Evolutionary conservation across 768 basidiomycete species (phyloP).

Genomic region (Boletus huronensis): DNA sequence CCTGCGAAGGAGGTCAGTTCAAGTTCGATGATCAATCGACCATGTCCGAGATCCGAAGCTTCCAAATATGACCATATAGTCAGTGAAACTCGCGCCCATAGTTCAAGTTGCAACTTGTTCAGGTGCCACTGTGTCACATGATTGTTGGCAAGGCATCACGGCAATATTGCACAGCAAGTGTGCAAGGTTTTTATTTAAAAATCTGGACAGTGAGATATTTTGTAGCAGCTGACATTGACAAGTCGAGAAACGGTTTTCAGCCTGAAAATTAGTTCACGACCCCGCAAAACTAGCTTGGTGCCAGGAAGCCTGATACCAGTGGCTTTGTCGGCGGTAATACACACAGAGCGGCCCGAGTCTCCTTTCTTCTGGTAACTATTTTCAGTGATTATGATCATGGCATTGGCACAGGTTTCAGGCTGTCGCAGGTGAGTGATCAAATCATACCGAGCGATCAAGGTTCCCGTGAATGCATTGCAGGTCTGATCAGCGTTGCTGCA

Average conservation of each 20-base stretch:
- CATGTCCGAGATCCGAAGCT: not conserved
- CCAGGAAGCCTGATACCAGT: too few relatives aligned
- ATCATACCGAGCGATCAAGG: not conserved
- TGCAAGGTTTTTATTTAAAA: too few relatives aligned
- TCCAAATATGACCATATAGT: not conserved
- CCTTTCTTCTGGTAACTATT: not conserved
- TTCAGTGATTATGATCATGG: not conserved
- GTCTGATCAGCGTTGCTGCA: conserved; percentile 1
- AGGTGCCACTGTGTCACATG: too few relatives aligned
- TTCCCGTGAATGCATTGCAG: not conserved
- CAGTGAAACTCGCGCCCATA: too few relatives aligned
- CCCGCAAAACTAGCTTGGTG: not conserved
- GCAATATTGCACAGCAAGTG: not conserved
- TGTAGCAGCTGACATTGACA: too few relatives aligned
- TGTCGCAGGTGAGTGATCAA: not conserved
- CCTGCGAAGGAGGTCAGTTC: too few relatives aligned
- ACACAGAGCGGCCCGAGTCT: not conserved
- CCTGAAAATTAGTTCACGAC: not conserved
- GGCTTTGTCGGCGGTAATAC: too few relatives aligned
- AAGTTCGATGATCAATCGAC: not conserved
- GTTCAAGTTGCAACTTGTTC: too few relatives aligned
- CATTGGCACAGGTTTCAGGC: not conserved
- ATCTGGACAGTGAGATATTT: too few relatives aligned
- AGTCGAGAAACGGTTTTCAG: too few relatives aligned
- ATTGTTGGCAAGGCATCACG: not conserved